Conservation (phyloP, 2,329 filamentous ascomycete genomes). For the Phoma sp. region DNA sequence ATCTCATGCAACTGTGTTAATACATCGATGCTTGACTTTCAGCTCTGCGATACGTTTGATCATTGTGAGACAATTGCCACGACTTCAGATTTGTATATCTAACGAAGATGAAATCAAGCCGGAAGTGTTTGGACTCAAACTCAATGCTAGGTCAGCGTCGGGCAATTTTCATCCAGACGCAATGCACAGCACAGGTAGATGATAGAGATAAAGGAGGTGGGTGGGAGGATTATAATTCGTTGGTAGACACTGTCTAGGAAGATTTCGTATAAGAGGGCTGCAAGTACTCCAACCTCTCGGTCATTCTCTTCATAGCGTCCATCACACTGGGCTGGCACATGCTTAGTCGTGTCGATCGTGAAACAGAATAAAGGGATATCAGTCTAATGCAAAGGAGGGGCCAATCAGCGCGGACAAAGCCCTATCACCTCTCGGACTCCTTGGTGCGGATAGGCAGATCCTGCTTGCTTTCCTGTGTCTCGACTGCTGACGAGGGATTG, state of each 20-base stretch:
- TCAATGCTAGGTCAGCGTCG: too few species aligned
- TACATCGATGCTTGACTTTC: slow-evolving; percentile 7
- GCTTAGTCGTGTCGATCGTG: slow-evolving; percentile 10
- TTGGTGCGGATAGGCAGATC: slow-evolving; percentile 14
- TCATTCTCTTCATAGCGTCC: not conserved
- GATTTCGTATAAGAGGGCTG: not conserved
- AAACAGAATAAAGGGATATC: slow-evolving; percentile 14
- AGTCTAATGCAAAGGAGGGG: slow-evolving; percentile 8
- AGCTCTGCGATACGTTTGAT: not conserved
- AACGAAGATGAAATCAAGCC: too few species aligned
- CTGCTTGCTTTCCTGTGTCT: slow-evolving; percentile 14
- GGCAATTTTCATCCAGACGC: too few species aligned
- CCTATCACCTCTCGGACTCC: slow-evolving; percentile 3
- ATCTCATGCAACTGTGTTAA: slow-evolving; percentile 34
- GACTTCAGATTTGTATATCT: too few species aligned
- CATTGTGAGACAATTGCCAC: not conserved
- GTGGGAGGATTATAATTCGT: not conserved
- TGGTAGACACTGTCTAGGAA: not conserved
- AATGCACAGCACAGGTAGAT: too few species aligned
- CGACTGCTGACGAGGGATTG: slow-evolving; percentile 16
- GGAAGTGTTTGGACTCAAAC: too few species aligned
- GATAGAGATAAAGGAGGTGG: too few species aligned
- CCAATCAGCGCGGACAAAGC: not conserved
- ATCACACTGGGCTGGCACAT: slow-evolving; percentile 5
- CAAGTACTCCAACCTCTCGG: not conserved